phyloP scores from a whole-genome alignment of 306 rosid species.

The Castanea mollissima region DNA sequence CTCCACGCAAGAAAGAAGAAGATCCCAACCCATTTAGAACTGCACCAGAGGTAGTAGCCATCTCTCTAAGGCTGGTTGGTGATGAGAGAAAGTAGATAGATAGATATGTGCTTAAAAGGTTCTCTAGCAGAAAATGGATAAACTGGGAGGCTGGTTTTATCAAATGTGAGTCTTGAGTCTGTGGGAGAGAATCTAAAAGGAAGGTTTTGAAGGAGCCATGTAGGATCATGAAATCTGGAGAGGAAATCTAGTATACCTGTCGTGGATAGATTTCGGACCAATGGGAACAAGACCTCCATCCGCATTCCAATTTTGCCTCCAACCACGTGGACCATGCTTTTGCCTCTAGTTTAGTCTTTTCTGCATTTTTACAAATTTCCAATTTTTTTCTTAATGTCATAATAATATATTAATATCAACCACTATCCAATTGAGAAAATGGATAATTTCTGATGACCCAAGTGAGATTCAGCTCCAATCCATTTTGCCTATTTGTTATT shows the following conservation, averaged over 20 bases:
- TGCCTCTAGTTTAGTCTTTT: background rate
- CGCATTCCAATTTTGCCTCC: conserved; percentile 35
- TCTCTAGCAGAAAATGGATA: conserved; percentile 4
- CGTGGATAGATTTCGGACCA: conserved; percentile 93
- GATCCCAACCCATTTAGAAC: conserved; percentile 79
- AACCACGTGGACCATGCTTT: conserved; percentile 59
- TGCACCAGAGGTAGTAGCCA: conserved; percentile 96
- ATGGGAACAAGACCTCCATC: conserved; percentile 55
- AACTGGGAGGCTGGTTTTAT: conserved; percentile 25
- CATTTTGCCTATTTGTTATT: no score
- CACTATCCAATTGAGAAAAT: no score
- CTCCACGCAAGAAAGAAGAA: conserved; percentile 74
- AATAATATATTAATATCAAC: background rate
- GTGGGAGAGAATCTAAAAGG: conserved; percentile 35
- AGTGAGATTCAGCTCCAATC: no score
- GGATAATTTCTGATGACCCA: no score
- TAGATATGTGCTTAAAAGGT: background rate
- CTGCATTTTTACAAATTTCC: background rate
- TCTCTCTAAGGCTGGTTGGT: conserved; percentile 19
- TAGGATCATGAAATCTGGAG: conserved; percentile 74
- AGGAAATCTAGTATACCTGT: conserved; percentile 37
- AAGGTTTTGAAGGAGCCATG: conserved; percentile 47
- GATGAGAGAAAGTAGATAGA: background rate
- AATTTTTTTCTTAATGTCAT: background rate
- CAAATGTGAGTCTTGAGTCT: conserved; percentile 4